phyloP scores from a whole-genome alignment of 1,284 basidiomycete genomes.

The Xerocomus nothofagi region DNA sequence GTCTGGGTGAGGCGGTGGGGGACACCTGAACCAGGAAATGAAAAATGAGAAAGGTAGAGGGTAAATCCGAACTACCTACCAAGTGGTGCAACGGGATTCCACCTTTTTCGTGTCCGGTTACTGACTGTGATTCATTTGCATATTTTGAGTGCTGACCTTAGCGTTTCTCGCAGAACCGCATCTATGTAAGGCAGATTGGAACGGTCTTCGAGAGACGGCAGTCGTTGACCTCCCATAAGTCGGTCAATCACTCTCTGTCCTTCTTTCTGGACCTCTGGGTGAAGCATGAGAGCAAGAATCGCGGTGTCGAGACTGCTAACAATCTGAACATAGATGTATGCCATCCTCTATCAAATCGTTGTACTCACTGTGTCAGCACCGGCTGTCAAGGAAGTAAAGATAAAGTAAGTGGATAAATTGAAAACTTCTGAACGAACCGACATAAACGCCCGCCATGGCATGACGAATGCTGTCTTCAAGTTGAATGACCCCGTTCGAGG shows the following conservation, averaged over 20 bases:
- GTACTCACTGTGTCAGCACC: constrained; percentile 5
- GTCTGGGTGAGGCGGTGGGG: constrained; percentile 5
- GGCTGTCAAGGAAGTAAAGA: background rate
- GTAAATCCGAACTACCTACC: background rate
- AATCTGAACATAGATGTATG: background rate
- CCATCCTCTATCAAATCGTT: background rate
- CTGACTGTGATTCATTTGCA: no score
- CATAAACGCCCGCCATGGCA: constrained; percentile 6
- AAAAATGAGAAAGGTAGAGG: background rate
- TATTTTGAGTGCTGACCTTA: background rate
- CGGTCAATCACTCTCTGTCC: constrained; percentile 1
- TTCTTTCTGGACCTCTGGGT: constrained; percentile 2
- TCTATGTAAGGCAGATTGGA: constrained; percentile 2
- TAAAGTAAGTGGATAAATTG: background rate
- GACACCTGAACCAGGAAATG: background rate
- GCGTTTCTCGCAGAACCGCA: constrained; percentile 1
- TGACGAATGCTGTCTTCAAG: constrained; percentile 4
- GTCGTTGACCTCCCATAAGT: background rate
- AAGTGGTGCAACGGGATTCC: constrained; percentile 9
- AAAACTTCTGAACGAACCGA: background rate
- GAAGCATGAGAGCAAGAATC: constrained; percentile 6
- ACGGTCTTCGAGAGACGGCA: constrained; percentile 5
- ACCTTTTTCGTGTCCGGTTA: background rate
- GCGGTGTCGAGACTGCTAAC: constrained; percentile 2
- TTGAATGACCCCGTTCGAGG: constrained; percentile 1